Evolutionary conservation across 495 filamentous ascomycete genomes (phyloP), one percentile per base, ranked within the genome.

Genomic region (Penicilliopsis zonata): DNA sequence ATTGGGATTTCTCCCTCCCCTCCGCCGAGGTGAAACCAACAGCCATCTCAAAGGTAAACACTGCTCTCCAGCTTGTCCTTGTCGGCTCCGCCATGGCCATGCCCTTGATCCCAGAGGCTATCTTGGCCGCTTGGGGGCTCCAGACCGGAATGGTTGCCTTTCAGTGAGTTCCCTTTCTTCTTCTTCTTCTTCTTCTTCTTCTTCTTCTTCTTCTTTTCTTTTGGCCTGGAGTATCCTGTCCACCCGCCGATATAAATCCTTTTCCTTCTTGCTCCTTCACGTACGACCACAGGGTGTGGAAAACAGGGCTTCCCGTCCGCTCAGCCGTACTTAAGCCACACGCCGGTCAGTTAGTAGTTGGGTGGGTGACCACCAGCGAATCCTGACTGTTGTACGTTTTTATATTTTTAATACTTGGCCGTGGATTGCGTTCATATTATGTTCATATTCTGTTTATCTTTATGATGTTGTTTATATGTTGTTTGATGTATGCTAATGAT

Each of bases 1-100:
- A 95, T 52, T 98, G 92, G 92, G 92, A 98, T 50, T 96, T 96
- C 44, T 82, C 78, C 8, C 70, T 98, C 12, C 90, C 90, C 0
- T 82, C 75, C 28, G 90, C 90, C 1, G 90, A 96, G 53, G 90
- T 98, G 3, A 79, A 79, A 41, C 90, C 90, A 0, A 98, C 90
- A 0, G 73, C 65, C 10, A 84, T 98, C 41, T 90, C 82, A 41
- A 98, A 98, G 67, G 72, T 78, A 37, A 93, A 93, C 42, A 93
- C 85, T 0, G 77, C 77, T 2, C 46, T 92, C 46, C 85, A 93
- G 53, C 50, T 93, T 21, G 74, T 74, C 9, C 59, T 93, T 31
- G 80, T 93, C 43, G 85, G 82, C 4, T 61, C 71, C 19, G 84
- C 80, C 2, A 86, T 84, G 45, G 73, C 73, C 1, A 62, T 81